Base-by-base conservation (phyloP, 2,329 filamentous ascomycete genomes). In the Apiospora hydei region DNA sequence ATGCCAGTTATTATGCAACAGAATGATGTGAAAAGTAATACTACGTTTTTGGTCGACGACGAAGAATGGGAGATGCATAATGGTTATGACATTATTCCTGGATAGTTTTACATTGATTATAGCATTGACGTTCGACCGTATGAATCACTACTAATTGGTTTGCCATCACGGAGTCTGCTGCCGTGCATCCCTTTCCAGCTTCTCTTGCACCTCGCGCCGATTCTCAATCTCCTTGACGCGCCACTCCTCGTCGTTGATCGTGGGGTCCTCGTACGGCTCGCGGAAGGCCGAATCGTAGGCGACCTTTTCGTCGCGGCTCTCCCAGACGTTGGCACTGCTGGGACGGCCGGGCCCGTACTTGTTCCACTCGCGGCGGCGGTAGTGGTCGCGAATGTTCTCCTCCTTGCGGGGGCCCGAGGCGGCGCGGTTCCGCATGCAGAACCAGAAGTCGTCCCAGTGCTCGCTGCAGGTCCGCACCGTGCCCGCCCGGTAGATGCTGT, bases 391-490 rank as follows among this genome's bases (percentile, higher is more conserved):
- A 71, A 97, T 88, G 77, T 87, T 86, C 70, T 86, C 88, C 73
- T 88, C 90, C 77, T 90, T 90, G 76, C 90, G 84, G 61, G 87
- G 83, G 34, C 89, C 88, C 0, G 87, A 82, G 78, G 90, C 90
- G 1, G 88, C 87, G 78, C 92, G 91, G 49, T 91, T 91, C 75
- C 94, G 91, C 95, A 98, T 98, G 86, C 96, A 99, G 84, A 98
- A 96, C 93, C 95, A 97, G 83, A 98, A 98, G 82, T 98, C 94
- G 73, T 92, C 89, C 95, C 96, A 98, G 74, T 95, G 91, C 76
- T 97, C 93, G 74, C 87, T 90, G 86, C 96, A 99, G 4, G 89
- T 88, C 64, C 92, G 90, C 78, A 97, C 85, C 57, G 87, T 85
- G 74, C 96, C 96, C 80, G 94, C 92, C 51, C 96, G 93, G 86